Conservation (phyloP, 768 basidiomycete species). For the Termitomyces sp. region DNA sequence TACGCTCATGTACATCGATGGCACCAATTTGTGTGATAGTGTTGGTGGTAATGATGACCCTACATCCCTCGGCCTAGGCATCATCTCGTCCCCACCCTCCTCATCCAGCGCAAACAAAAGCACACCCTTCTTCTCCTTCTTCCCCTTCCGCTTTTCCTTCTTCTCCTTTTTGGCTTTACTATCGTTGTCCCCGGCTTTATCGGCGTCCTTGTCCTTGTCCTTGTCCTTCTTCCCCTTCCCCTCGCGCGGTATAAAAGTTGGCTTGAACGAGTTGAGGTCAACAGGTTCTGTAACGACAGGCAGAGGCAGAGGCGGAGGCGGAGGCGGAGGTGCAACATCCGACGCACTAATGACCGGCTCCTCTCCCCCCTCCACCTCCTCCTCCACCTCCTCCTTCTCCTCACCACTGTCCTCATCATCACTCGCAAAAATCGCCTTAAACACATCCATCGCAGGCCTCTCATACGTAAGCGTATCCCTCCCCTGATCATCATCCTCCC, state of each 20-base stretch:
- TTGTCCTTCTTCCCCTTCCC: slow-evolving; percentile 42
- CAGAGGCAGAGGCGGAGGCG: slow-evolving; percentile 2
- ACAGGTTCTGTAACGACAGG: slow-evolving; percentile 20
- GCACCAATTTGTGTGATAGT: too few species aligned
- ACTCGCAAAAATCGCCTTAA: slow-evolving; percentile 97
- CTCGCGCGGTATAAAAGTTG: slow-evolving; percentile 75
- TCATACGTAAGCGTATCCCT: slow-evolving; percentile 85
- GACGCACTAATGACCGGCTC: slow-evolving; percentile 16
- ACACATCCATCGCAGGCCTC: slow-evolving; percentile 86
- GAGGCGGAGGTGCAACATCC: slow-evolving; percentile 9
- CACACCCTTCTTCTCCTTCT: slow-evolving; percentile 43
- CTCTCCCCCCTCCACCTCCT: slow-evolving; percentile 21
- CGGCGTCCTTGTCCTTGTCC: slow-evolving; percentile 42
- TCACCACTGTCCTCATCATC: slow-evolving; percentile 86
- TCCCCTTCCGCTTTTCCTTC: slow-evolving; percentile 40
- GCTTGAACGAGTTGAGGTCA: slow-evolving; percentile 78
- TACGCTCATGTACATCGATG: too few species aligned
- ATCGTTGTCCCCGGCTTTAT: slow-evolving; percentile 47
- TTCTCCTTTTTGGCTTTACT: slow-evolving; percentile 28
- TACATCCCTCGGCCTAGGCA: slow-evolving; percentile 31
- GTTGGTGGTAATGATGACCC: too few species aligned
- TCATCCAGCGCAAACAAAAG: slow-evolving; percentile 80
- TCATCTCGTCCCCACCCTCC: slow-evolving; percentile 39
- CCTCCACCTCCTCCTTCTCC: slow-evolving; percentile 48
- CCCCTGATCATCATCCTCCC: slow-evolving; percentile 90